A percentile compares a stretch with the other conserved stretches of the same genome.
Conservation (phyloP, 2,329 filamentous ascomycete species). For the Fusarium sp. region DNA sequence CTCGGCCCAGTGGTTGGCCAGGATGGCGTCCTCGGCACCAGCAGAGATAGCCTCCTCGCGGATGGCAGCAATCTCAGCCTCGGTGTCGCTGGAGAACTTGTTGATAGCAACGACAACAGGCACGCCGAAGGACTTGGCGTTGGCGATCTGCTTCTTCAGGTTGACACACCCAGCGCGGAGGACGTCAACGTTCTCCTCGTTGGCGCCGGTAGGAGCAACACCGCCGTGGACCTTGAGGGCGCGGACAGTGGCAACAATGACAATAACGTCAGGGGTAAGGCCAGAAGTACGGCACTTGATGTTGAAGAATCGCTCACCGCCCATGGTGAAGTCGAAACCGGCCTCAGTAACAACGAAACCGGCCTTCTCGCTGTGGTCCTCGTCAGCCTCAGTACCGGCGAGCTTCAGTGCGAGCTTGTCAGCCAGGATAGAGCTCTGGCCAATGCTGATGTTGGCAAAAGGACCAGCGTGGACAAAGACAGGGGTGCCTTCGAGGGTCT, state of each 20-base stretch:
- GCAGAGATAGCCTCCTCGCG: constrained; percentile 91
- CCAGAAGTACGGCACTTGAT: constrained; percentile 98
- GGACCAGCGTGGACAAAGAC: constrained; percentile 98
- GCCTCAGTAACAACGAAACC: constrained; percentile 97
- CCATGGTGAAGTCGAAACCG: constrained; percentile 99
- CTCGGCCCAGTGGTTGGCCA: constrained; percentile 96
- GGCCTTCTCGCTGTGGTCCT: constrained; percentile 82
- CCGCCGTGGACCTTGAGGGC: constrained; percentile 97
- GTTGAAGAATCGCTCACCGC: constrained; percentile 99
- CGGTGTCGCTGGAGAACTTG: constrained; percentile 92
- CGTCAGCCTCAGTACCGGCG: constrained; percentile 90
- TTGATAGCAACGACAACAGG: constrained; percentile 98
- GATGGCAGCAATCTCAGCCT: constrained; percentile 89
- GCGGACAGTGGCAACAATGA: constrained; percentile 94
- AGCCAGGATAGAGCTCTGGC: constrained; percentile 92
- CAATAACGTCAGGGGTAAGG: constrained; percentile 90
- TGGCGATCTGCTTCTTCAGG: constrained; percentile 92
- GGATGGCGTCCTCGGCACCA: constrained; percentile 91
- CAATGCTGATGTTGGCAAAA: constrained; percentile 98
- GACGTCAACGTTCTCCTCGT: constrained; percentile 91
- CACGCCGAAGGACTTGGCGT: constrained; percentile 88
- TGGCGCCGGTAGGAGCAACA: constrained; percentile 91
- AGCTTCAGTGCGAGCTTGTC: constrained; percentile 97
- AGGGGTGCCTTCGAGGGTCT: constrained; percentile 94
- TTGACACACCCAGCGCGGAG: constrained; percentile 92